Evolutionary conservation across 2,329 filamentous ascomycete species (phyloP), one percentile per base, ranked within the genome.

Genomic region (Trichoderma harzianum): DNA sequence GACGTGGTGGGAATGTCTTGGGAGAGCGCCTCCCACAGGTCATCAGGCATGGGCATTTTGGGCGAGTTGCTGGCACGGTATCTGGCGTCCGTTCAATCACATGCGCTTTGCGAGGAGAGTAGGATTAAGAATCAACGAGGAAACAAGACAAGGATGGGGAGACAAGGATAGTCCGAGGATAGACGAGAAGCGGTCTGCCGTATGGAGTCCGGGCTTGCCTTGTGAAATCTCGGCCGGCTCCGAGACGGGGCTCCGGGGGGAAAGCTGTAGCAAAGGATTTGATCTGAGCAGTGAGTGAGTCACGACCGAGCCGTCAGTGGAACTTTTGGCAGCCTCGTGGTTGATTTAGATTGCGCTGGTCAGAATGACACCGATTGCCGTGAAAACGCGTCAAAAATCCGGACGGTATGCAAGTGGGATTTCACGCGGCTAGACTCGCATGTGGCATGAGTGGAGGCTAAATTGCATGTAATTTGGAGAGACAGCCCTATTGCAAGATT

Each of bases 1-100:
- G 88, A 83, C 24, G 82, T 82, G 2, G 82, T 80, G 5, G 90
- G 90, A 47, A 92, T 82, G n/a, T 86, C 88, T 72, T 85, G 80
- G 60, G 83, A 79, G 72, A 91, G 79, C 74, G 89, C 87, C 34
- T 83, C 84, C 88, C 88, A 91, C 70, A 90, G 88, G 70, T 89
- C 84, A 51, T 89, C 85, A 61, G 84, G 83, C 78, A 86, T 82
- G 36, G 80, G 78, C 79, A 84, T 84, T 30, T 47, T 68, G 47
- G 39, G n/a, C 24, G 14, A 32, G 28, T 30, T 32, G 57, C 32
- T 60, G 18, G 57, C 28, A 60, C 57, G 57, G 32, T 30, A n/a
- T 32, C 34, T 12, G 57, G 28, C 28, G 57, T 34, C 28, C 26
- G 18, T 11, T n/a, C 57, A 30, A 14, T 60, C 57, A 60, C 57